Evolutionary conservation across 768 basidiomycete species (phyloP).

Genomic region (Pleurotus giganteus): DNA sequence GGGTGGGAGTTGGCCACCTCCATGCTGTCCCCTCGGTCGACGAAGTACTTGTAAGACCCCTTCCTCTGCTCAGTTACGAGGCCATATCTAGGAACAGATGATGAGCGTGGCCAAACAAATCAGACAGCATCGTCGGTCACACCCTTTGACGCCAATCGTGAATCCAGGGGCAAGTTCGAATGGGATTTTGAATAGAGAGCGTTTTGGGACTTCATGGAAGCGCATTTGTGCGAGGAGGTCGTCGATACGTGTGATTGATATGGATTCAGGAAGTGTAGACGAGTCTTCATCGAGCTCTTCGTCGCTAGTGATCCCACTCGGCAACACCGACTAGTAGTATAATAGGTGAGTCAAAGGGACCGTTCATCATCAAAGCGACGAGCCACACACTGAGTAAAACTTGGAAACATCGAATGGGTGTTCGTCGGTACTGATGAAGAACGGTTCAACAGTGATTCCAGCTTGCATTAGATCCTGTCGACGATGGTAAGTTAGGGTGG

Average conservation of each 20-base stretch:
- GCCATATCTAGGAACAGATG: constrained; percentile 60
- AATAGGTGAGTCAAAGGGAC: background rate
- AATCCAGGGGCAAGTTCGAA: constrained; percentile 75
- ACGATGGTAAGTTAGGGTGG: constrained; percentile 2
- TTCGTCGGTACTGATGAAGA: constrained; percentile 75
- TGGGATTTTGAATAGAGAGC: constrained; percentile 78
- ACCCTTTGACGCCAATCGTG: constrained; percentile 82
- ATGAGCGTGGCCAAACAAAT: background rate
- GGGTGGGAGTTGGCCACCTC: constrained; percentile 73
- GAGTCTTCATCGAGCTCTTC: constrained; percentile 44
- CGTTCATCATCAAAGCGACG: background rate
- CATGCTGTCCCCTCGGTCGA: constrained; percentile 73
- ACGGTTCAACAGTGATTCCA: constrained; percentile 80
- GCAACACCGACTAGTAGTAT: constrained; percentile 54
- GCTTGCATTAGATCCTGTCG: constrained; percentile 79
- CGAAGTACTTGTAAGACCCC: constrained; percentile 79
- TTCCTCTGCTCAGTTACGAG: constrained; percentile 87
- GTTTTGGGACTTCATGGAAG: constrained; percentile 80
- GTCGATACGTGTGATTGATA: constrained; percentile 75
- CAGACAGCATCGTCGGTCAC: constrained; percentile 7
- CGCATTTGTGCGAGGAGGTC: constrained; percentile 80
- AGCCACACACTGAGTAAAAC: constrained; percentile 70
- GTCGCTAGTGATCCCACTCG: constrained; percentile 49
- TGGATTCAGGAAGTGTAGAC: constrained; percentile 58
- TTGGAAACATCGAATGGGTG: constrained; percentile 69